Evolutionary conservation across 345 rosid species (phyloP).

Genomic region (Eucalyptus cloeziana): DNA sequence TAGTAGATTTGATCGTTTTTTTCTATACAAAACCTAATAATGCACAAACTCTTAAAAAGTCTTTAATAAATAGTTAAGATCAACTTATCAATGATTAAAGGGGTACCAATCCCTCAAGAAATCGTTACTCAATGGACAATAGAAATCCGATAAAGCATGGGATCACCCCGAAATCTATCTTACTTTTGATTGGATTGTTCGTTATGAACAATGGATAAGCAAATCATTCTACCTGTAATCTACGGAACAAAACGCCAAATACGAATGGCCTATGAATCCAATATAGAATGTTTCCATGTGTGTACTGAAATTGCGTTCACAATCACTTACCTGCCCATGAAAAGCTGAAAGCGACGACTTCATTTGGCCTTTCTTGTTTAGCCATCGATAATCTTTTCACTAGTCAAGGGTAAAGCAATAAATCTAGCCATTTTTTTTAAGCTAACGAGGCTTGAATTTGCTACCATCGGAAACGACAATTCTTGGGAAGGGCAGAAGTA

Average conservation of each 20-base stretch:
- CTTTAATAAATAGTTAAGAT: background rate
- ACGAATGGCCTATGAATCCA: background rate
- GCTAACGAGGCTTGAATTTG: no score
- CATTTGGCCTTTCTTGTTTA: background rate
- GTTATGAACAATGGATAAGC: background rate
- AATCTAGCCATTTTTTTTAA: background rate
- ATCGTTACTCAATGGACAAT: background rate
- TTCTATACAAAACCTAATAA: background rate
- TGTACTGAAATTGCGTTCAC: background rate
- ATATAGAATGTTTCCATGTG: background rate
- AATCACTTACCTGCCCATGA: background rate
- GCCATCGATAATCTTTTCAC: background rate
- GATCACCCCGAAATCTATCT: background rate
- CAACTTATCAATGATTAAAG: background rate
- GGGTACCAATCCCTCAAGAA: background rate
- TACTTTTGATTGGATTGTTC: background rate
- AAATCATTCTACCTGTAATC: background rate
- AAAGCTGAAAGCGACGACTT: background rate
- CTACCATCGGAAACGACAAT: no score
- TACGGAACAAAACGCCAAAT: background rate
- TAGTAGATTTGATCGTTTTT: background rate
- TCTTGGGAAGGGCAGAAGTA: no score
- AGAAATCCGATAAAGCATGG: background rate
- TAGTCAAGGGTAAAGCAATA: background rate
- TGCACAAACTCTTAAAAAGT: background rate